Base-by-base conservation (phyloP, 2,329 filamentous ascomycete species). In the Stachybotrys chartarum region DNA sequence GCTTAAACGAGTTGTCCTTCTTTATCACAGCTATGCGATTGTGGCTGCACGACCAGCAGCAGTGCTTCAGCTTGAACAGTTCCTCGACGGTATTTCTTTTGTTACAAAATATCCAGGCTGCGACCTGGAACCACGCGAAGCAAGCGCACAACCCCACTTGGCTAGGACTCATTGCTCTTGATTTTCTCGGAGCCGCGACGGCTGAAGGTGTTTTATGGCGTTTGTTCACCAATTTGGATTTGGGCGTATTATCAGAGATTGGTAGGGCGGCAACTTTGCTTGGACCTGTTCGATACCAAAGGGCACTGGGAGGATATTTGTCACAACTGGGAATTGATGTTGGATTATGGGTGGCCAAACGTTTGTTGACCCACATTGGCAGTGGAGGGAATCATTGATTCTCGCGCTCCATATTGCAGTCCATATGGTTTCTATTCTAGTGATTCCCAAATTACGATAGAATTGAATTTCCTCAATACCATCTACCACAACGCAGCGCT, bases 141-240 rank as follows among this genome's bases (percentile, higher is more conserved):
- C 50, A 51, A 30, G 56, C 55, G 54, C 56, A 52, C 55, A 59
- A 14, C 3, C 35, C 3, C 35, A 42, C 35, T 42, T 42, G 35
- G 18, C 8, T 24, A 18, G 10, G 46, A 50, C 30, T 32, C 39
- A 44, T 55, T 55, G 30, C 59, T 50, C 51, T 58, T 55, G 24
- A 24, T 63, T 56, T 46, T 55, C 24, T 60, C 53, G 52, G 54
- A 52, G 49, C 30, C 52, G 42, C 59, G 56, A 61, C 54, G 58
- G 57, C 55, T 58, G 62, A 58, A 63, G 63, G 63, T 66, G 63
- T 66, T 65, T 56, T 48, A 58, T 50, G 63, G 63, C 61, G 63
- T 64, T 49, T n/a, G n/a, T 42, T 12, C 30, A 46, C 16, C 24
- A 24, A 24, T 24, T 45, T 31, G 35, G n/a, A 18, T 44, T 50